Base-by-base conservation (phyloP, 1,284 basidiomycete species). In the Apiotrichum sp. region DNA sequence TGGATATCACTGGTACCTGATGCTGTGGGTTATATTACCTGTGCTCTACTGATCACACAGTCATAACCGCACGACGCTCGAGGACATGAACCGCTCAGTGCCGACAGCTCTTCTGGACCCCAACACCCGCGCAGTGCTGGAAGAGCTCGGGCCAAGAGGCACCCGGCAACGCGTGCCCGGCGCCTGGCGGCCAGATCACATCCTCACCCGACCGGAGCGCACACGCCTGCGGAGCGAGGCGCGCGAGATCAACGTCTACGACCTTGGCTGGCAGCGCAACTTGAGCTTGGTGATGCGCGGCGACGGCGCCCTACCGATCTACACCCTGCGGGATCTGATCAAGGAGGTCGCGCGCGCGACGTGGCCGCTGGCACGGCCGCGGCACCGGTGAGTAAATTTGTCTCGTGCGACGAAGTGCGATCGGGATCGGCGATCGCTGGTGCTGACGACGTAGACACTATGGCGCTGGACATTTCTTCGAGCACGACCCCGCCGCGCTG, bases 41-140 rank as follows among this genome's bases (percentile, higher is more conserved):
- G 9, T n/a, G 1, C 1, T 4, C 32, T 13, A 13, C 53, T 59
- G 48, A 59, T 45, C 11, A 16, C 22, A 22, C 64, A 91, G 88
- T 33, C 88, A 86, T 45, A 93, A 93, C 71, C 86, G 89, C 72
- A 91, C 89, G 4, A 93, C 89, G 0, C 66, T 92, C 34, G 90
- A 93, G 70, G 81, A 85, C 59, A 81, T 92, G 40, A 84, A 87
- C 0, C 53, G 59, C 4, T 87, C 87, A 2, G 76, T 87, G 34
- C 80, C 72, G 1, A 59, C 66, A 2, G 69, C 65, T 8, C 59
- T 70, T 1, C 64, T 70, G n/a, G 66, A 65, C n/a, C 43, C 54
- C 3, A 53, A 47, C 9, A 62, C 57, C 2, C 47, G 53, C 8
- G 57, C 53, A 2, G 39, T 47, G 1, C 47, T 59, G 16, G 57